A percentile compares a stretch with the other conserved stretches of the same genome.
These are phyloP conservation scores for Agrostemma githago DNA, from an alignment of 148 eudicot species.

Conservation along the genomic window DNA sequence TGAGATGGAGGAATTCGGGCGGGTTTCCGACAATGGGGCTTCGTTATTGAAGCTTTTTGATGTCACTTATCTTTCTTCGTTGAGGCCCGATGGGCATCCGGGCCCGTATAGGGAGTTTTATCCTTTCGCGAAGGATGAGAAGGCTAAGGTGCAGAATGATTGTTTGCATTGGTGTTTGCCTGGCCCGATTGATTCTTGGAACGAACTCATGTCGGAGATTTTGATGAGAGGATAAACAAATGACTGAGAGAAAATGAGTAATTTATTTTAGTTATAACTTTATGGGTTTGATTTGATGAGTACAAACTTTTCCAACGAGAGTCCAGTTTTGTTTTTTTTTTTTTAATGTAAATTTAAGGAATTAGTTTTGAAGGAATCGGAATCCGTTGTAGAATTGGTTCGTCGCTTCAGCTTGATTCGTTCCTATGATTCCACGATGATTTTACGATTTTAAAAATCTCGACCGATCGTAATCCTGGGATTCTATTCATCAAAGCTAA, in stretches of 20 bases:
- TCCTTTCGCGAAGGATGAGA: conserved; percentile 49
- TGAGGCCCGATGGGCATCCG: conserved; percentile 89
- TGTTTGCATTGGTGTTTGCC: conserved; percentile 98
- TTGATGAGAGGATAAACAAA: conserved; percentile 26
- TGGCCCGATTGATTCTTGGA: conserved; percentile 88
- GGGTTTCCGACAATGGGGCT: conserved; percentile 26
- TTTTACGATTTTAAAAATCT: too few relatives aligned
- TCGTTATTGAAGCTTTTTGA: conserved; percentile 49
- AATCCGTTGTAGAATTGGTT: not conserved
- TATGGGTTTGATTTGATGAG: not conserved
- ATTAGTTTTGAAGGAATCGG: not conserved
- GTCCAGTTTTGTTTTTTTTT: too few relatives aligned
- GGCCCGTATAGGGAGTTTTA: conserved; percentile 58
- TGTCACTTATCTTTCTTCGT: conserved; percentile 46
- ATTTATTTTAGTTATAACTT: too few relatives aligned
- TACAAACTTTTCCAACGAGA: too few relatives aligned
- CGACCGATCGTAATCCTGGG: too few relatives aligned
- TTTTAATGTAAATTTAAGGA: too few relatives aligned
- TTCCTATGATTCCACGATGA: too few relatives aligned
- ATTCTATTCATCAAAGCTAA: too few relatives aligned
- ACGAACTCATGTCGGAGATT: conserved; percentile 57
- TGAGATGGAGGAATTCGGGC: conserved; percentile 55
- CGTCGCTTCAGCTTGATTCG: too few relatives aligned
- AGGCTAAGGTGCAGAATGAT: conserved; percentile 61
- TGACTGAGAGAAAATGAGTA: not conserved